phyloP scores from a whole-genome alignment of 1,284 basidiomycete genomes.

The Leccinum pachyderme region DNA sequence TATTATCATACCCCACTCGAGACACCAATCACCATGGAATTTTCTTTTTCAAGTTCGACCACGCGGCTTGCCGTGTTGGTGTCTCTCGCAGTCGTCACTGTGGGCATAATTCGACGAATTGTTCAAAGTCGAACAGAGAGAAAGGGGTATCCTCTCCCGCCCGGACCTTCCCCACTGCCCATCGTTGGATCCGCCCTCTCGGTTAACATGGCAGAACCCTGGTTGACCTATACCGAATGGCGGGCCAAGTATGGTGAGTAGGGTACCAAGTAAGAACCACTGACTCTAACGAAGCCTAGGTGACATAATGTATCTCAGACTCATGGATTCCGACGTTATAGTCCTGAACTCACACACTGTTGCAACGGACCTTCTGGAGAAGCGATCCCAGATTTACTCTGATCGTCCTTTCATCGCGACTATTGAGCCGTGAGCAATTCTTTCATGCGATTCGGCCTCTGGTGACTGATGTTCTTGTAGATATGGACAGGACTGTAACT shows the following conservation, averaged over 20 bases:
- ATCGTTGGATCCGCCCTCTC: background rate
- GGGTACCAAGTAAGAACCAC: background rate
- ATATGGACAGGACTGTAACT: background rate
- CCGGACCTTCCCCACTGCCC: background rate
- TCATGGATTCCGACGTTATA: background rate
- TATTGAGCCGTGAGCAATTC: background rate
- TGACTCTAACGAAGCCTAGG: background rate
- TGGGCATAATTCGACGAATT: background rate
- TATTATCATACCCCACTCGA: background rate
- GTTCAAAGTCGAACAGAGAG: background rate
- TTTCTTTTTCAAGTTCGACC: background rate
- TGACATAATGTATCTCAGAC: background rate
- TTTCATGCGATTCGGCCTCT: background rate
- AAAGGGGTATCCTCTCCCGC: background rate
- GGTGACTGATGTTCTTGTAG: background rate
- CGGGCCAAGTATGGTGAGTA: background rate
- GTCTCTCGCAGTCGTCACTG: background rate
- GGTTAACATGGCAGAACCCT: background rate
- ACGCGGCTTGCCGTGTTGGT: background rate
- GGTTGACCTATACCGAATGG: background rate
- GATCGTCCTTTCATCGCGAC: background rate
- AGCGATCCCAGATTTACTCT: background rate
- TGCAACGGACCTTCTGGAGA: background rate
- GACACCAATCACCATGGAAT: background rate
- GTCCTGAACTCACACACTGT: background rate